Conservation (phyloP, 495 filamentous ascomycete species). For the Delitschia confertaspora region DNA sequence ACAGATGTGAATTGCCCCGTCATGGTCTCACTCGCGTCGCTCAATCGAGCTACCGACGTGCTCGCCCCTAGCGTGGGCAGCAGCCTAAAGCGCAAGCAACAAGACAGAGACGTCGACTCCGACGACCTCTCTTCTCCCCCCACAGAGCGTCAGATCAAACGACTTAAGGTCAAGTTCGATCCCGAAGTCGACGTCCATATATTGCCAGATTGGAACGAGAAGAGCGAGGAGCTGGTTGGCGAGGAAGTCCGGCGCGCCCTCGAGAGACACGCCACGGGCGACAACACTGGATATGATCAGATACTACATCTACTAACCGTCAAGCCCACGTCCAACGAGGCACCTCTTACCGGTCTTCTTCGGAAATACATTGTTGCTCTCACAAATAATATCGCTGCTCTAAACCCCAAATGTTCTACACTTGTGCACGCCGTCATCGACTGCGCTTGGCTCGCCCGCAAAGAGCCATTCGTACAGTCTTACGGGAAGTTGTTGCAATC, state of each 20-base stretch:
- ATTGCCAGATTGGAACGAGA: constrained; percentile 46
- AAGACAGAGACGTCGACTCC: constrained; percentile 28
- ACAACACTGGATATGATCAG: constrained; percentile 62
- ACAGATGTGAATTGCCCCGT: constrained; percentile 16
- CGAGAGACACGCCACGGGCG: constrained; percentile 54
- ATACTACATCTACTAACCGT: constrained; percentile 60
- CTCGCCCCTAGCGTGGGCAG: constrained; percentile 26
- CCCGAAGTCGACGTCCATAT: constrained; percentile 55
- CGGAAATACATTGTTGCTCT: constrained; percentile 70
- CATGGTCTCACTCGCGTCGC: constrained; percentile 42
- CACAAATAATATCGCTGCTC: constrained; percentile 57
- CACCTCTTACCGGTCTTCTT: constrained; percentile 48
- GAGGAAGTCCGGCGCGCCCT: constrained; percentile 68
- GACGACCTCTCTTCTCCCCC: constrained; percentile 33
- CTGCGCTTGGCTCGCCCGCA: constrained; percentile 76
- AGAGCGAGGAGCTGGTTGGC: constrained; percentile 52
- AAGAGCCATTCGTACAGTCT: constrained; percentile 67
- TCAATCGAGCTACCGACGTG: constrained; percentile 33
- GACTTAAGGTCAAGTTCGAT: constrained; percentile 54
- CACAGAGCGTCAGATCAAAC: constrained; percentile 37
- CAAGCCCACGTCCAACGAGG: constrained; percentile 39
- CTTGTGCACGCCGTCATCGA: constrained; percentile 64
- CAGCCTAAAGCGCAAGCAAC: constrained; percentile 32
- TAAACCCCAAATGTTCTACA: constrained; percentile 64
- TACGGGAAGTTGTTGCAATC: constrained; percentile 75